Evolutionary conservation across 75 land plant species (phyloP), one percentile per base, ranked within the genome.

Genomic region (Isoetes taiwanensis): DNA sequence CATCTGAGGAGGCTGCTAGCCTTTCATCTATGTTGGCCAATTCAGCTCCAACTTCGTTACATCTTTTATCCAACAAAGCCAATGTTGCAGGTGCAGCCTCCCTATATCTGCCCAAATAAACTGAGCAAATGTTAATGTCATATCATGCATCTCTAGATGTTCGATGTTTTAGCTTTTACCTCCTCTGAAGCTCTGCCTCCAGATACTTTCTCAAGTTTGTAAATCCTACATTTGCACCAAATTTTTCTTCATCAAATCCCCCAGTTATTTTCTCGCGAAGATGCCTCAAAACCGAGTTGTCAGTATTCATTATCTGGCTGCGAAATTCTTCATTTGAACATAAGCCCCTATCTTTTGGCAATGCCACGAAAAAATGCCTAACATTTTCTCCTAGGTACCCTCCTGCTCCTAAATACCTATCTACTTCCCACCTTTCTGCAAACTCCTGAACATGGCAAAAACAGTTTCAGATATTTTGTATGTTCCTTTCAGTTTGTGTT

Each of bases 21-120:
- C 81, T 86, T 19, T 70, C 56, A 26, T 83, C 80, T 58, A 80
- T 66, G 21, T 28, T 62, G 32, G 75, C 57, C 28, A 91, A 50
- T 34, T 91, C 94, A 43, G 61, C 43, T 19, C 64, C 58, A 11
- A 91, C 79, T 71, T 91, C 89, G 52, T 61, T 52, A 67, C 88
- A 86, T 2, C 97, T 77, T 43, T 80, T 82, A 61, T 91, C 89
- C 25, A 91, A 72, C 64, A 91, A 57, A 23, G 84, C 82, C 32
- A 91, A 69, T 10, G 94, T 91, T 56, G 85, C 83, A 28, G 97
- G 94, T 21, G 94, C 85, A 32, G 97, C 93, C 68, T 91, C 85
- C 58, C 83, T 83, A 72, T 91, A 91, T 58, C 86, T 72, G 38
- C 9, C 9, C 38, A 9, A 9, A n/a, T n/a, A n/a, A n/a, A n/a